Base-by-base conservation (phyloP, 768 basidiomycete species). In the Fistulinella prunicolor region DNA sequence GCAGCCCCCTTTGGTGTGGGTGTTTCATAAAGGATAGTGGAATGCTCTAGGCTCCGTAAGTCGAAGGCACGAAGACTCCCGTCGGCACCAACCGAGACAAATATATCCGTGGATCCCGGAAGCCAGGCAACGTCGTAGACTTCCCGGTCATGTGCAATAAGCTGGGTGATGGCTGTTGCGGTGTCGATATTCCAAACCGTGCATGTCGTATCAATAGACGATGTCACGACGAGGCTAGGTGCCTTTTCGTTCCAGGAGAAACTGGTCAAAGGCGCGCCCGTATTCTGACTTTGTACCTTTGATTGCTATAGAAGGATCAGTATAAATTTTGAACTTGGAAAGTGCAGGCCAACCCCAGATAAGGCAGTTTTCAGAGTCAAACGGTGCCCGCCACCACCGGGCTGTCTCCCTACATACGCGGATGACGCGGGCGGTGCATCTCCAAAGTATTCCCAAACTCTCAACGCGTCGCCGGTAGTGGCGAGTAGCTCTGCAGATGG, bases 121-220 rank as follows among this genome's bases (percentile, higher is more conserved):
- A 97, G 79, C 95, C 96, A 99, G n/a, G 93, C 94, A 35, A 96
- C 94, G 64, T 97, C 94, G 71, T 94, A 95, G 13, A 93, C 94
- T 71, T 94, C 88, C 39, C 90, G 83, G 74, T 97, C 94, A 69
- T 96, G 95, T 0, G 95, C 94, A 61, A 96, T 95, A 51, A 99
- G 82, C 67, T 98, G 96, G 3, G 96, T 99, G 63, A 98, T 82
- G 21, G 96, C 95, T 7, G 88, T 85, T 21, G 84, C 81, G 4
- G 91, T 91, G 60, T 95, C 89, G 63, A 99, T 90, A 68, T 99
- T 96, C 96, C 96, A 99, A 20, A 98, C 89, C 2, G 96, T 98
- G 66, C 95, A 98, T 13, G 94, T 96, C 42, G 96, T 99, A 64
- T 99, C 96, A 59, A 98, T 95, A 8, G 94, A 96, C 20, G 95